A percentile compares a stretch with the other conserved stretches of the same genome.
Conservation (phyloP, 208 protist species). For the Leptomonas pyrrhocoris region DNA sequence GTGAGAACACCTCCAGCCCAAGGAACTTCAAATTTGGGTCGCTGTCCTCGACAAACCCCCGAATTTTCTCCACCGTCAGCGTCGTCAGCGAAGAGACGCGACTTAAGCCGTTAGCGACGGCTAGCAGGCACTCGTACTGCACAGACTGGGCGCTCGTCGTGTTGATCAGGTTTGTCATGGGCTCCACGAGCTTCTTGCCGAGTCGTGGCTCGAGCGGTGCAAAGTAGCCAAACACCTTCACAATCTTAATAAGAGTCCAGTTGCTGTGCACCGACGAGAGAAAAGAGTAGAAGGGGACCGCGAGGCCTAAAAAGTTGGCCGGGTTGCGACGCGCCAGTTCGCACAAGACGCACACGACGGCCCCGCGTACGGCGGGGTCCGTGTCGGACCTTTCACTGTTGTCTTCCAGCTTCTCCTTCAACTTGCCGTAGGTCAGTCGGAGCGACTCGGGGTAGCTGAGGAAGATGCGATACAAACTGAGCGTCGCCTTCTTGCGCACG, state of each 20-base stretch:
- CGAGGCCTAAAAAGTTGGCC: conserved; percentile 97
- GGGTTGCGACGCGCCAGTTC: conserved; percentile 98
- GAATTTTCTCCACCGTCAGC: conserved; percentile 94
- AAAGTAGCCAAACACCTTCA: conserved; percentile 98
- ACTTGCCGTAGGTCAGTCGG: conserved; percentile 93
- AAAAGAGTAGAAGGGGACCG: conserved; percentile 96
- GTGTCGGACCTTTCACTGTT: conserved; percentile 79
- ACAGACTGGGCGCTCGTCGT: conserved; percentile 96
- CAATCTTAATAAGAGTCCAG: conserved; percentile 99
- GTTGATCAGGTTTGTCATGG: conserved; percentile 95
- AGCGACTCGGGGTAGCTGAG: conserved; percentile 97
- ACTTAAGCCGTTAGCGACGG: conserved; percentile 91
- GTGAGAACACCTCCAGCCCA: conserved; percentile 94
- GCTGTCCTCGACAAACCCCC: conserved; percentile 94
- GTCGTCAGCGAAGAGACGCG: conserved; percentile 82
- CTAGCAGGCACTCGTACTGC: conserved; percentile 97
- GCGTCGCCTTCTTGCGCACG: conserved; percentile 95
- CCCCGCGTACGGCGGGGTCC: conserved; percentile 91
- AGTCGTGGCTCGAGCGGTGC: conserved; percentile 96
- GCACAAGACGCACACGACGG: conserved; percentile 98
- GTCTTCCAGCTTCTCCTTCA: conserved; percentile 98
- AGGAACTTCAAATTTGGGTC: conserved; percentile 99
- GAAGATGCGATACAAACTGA: conserved; percentile 98
- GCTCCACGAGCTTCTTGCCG: conserved; percentile 98
- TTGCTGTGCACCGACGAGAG: conserved; percentile 95